A percentile compares a stretch with the other conserved stretches of the same genome.
Evolutionary conservation across 257 asterid genomes (phyloP).

Genomic region (Capsicum baccatum): DNA sequence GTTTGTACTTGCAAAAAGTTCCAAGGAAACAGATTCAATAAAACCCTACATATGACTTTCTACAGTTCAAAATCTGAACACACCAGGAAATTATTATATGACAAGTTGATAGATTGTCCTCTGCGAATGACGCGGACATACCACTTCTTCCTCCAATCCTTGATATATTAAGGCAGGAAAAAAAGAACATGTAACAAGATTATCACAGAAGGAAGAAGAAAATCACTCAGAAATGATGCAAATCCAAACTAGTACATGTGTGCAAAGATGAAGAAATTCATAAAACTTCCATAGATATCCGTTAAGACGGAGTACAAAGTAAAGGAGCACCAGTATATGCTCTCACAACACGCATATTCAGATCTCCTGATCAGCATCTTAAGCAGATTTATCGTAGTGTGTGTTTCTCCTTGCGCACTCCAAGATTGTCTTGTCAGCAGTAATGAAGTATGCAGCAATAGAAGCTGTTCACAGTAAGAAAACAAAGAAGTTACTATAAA

Average conservation of each 20-base stretch:
- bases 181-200: not conserved
- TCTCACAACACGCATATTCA: not conserved
- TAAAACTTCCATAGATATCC: not conserved
- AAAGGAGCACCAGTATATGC: not conserved
- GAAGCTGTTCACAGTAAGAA: slow-evolving; percentile 58
- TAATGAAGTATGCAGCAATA: slow-evolving; percentile 81
- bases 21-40: too few species aligned
- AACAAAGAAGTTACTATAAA: slow-evolving; percentile 14
- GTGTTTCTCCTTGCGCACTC: slow-evolving; percentile 77
- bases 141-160: not conserved
- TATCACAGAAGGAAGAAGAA: not conserved
- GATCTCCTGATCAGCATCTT: not conserved
- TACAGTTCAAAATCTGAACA: not conserved
- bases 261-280: not conserved
- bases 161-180: not conserved
- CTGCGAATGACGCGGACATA: not conserved
- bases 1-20: too few species aligned
- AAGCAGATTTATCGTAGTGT: slow-evolving; percentile 51
- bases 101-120: not conserved
- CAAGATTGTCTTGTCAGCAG: slow-evolving; percentile 81
- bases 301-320: not conserved
- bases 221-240: not conserved
- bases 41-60: not conserved
- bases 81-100: not conserved
- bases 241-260: not conserved